Percentiles rank a stretch among this genome's conserved stretches.
phyloP scores from a whole-genome alignment of 1,284 basidiomycete species.

The Leccinum variabile region DNA sequence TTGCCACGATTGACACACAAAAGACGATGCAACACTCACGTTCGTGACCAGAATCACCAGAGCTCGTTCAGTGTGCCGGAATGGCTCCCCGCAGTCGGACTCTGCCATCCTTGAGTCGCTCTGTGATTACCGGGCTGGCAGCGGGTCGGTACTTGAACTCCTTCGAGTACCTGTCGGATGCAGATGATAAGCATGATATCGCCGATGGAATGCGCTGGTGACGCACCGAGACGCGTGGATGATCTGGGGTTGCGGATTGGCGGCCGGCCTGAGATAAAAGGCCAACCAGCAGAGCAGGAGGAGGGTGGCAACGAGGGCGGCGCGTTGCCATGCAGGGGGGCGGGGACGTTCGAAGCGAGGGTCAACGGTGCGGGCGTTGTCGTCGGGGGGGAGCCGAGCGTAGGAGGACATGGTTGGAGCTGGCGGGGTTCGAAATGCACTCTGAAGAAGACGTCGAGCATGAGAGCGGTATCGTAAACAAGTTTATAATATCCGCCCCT shows the following conservation, averaged over 20 bases:
- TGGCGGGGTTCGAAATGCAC: conserved; percentile 2
- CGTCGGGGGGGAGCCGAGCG: background rate
- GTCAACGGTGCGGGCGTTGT: conserved; percentile 23
- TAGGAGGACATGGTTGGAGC: background rate
- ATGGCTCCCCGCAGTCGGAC: conserved; percentile 45
- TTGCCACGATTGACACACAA: background rate
- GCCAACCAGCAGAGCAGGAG: conserved; percentile 45
- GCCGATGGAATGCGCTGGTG: background rate
- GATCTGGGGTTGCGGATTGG: conserved; percentile 31
- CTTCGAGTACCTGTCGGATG: conserved; percentile 47
- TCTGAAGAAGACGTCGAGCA: conserved; percentile 8
- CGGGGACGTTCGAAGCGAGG: conserved; percentile 40
- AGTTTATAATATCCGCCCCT: background rate
- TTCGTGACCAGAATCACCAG: background rate
- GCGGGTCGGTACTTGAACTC: conserved; percentile 54
- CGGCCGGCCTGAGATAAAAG: conserved; percentile 33
- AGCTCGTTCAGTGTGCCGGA: conserved; percentile 20
- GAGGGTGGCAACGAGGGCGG: conserved; percentile 41
- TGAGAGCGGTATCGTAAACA: conserved; percentile 18
- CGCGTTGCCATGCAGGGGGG: conserved; percentile 42
- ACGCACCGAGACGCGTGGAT: conserved; percentile 39
- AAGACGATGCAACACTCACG: background rate
- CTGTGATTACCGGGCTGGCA: conserved; percentile 55
- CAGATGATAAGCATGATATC: background rate
- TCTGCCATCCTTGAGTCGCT: conserved; percentile 47